Evolutionary conservation across 2,329 filamentous ascomycete genomes (phyloP), one percentile per base, ranked within the genome.

Genomic region (Capronia americana): DNA sequence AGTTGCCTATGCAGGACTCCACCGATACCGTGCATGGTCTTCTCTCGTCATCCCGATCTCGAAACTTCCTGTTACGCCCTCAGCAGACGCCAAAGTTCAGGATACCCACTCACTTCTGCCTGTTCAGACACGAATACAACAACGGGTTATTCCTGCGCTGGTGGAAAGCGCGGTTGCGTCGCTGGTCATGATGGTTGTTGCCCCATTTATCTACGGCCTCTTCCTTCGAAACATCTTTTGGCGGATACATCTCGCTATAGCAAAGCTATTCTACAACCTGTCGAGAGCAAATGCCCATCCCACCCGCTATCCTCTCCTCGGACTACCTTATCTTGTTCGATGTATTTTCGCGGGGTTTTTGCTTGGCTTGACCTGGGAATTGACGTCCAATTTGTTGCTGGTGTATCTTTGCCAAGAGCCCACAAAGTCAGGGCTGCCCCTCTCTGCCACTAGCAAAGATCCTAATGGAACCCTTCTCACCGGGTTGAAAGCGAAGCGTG

Each of bases 401-500:
- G 79, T 89, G n/a, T 93, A 92, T 77, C 87, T 97, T 74, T 87
- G 89, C 28, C 89, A 90, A 76, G 88, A 91, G 72, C 94, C 94
- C 0, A 76, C 96, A 61, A 97, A 96, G 81, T 91, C 91, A 71
- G 89, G 86, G n/a, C 86, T 89, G 73, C 93, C 93, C 3, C 85
- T 98, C 63, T 97, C 92, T 0, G 86, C 86, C 20, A 91, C 94
- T 71, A 92, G 92, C 17, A 95, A 92, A 75, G 93, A 97, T 77
- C 92, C 94, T 0, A 98, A 97, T 74, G 93, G 92, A 41, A 97
- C 92, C 75, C 83, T 98, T 30, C 77, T 98, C 57, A 92, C 89
- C 64, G 94, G 94, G 0, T 78, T 98, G 54, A 93, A 89, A 76
- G 90, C 90, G 70, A 95, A 93, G 79, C 95, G 94, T 77, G 84